phyloP scores from a whole-genome alignment of 2,329 filamentous ascomycete species.

The Alternaria panax region DNA sequence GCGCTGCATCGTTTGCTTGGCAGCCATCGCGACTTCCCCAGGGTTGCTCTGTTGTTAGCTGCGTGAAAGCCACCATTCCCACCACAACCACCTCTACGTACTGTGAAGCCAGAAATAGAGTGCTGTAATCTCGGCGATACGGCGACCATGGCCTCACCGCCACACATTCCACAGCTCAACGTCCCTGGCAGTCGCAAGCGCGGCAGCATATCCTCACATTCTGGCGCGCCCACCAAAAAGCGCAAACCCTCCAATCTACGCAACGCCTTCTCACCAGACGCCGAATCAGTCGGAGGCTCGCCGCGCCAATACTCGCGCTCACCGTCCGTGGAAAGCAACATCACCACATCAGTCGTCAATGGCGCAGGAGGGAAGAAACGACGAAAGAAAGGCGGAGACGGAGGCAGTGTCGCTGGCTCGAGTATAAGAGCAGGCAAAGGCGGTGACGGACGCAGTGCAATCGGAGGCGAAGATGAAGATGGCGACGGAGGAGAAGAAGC shows the following conservation, averaged over 20 bases:
- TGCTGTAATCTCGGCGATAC: not conserved
- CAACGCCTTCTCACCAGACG: slow-evolving; percentile 78
- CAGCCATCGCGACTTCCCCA: slow-evolving; percentile 22
- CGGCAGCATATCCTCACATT: slow-evolving; percentile 61
- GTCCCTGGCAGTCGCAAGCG: slow-evolving; percentile 75
- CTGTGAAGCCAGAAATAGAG: not conserved
- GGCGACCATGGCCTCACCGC: slow-evolving; percentile 65
- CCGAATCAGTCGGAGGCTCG: slow-evolving; percentile 52
- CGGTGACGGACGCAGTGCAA: slow-evolving; percentile 44
- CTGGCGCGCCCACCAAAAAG: slow-evolving; percentile 61
- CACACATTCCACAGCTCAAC: slow-evolving; percentile 60
- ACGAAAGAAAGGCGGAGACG: slow-evolving; percentile 55
- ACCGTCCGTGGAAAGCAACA: slow-evolving; percentile 68
- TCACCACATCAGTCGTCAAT: slow-evolving; percentile 58
- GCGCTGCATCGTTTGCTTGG: slow-evolving; percentile 16
- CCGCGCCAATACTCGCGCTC: slow-evolving; percentile 65
- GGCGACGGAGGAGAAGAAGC: slow-evolving; percentile 64
- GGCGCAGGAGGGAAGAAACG: slow-evolving; percentile 64
- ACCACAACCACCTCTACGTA: not conserved
- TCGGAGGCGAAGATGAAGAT: slow-evolving; percentile 60
- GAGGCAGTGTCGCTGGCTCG: slow-evolving; percentile 48
- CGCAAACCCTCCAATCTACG: slow-evolving; percentile 78
- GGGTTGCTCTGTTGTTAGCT: not conserved
- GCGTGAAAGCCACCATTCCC: not conserved
- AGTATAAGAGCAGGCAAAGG: slow-evolving; percentile 41